These are phyloP conservation scores for Botryotinia globosa DNA, from an alignment of 2,329 filamentous ascomycete genomes.

Conservation along the genomic window DNA sequence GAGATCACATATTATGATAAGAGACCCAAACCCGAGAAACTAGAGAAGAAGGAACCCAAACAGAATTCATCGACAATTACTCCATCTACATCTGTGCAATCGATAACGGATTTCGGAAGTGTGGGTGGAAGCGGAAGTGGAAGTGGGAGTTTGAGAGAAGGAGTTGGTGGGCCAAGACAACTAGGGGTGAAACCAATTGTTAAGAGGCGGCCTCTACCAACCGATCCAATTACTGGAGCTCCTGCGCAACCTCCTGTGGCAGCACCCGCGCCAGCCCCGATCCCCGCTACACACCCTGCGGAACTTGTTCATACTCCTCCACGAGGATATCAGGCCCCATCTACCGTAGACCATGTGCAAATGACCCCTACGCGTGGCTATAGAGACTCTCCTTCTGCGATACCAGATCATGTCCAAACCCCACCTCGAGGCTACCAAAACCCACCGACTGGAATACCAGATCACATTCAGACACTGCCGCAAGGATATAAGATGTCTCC, in stretches of 20 bases:
- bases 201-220: constrained; percentile 80
- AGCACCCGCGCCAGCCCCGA: constrained; percentile 42
- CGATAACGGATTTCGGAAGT: constrained; percentile 29
- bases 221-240: constrained; percentile 60
- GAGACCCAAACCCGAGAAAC: constrained; percentile 75
- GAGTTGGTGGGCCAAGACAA: constrained; percentile 45
- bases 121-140: constrained; percentile 7
- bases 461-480: constrained; percentile 47
- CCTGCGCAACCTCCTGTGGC: constrained; percentile 42
- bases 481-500: constrained; percentile 40
- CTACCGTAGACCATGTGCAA: constrained; percentile 33
- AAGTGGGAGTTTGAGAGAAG: constrained; percentile 33
- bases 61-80: constrained; percentile 36
- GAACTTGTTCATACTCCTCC: constrained; percentile 49
- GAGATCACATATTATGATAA: constrained; percentile 96
- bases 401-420: constrained; percentile 47
- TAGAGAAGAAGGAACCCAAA: constrained; percentile 47
- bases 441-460: constrained; percentile 43
- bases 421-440: constrained; percentile 46
- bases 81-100: constrained; percentile 33
- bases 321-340: constrained; percentile 43
- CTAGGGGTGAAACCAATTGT: constrained; percentile 55
- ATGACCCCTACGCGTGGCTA: constrained; percentile 49
- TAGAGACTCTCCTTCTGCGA: constrained; percentile 39
- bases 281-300: constrained; percentile 42